Percentiles rank a stretch among this genome's conserved stretches.
These are phyloP conservation scores for Huntiella abstrusa DNA, from an alignment of 2,329 filamentous ascomycete species.

Conservation along the genomic window DNA sequence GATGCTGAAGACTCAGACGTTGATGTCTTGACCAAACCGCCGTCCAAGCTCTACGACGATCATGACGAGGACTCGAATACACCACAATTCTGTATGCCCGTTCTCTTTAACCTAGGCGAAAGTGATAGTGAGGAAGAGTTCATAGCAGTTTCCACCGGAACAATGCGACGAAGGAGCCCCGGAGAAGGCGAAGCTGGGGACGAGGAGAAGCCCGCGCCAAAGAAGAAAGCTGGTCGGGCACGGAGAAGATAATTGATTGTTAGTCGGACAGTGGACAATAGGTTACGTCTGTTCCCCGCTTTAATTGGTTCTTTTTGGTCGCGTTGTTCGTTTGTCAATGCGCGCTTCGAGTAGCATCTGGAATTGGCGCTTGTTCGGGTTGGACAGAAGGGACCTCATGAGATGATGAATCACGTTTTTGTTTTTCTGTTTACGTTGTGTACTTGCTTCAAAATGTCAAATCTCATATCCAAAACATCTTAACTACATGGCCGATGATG, in stretches of 20 bases:
- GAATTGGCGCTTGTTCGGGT: too few species aligned
- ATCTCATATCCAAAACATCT: too few species aligned
- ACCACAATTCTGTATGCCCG: conserved; percentile 70
- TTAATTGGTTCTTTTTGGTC: too few species aligned
- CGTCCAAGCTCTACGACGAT: conserved; percentile 40
- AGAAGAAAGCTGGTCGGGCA: conserved; percentile 26
- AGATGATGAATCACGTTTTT: too few species aligned
- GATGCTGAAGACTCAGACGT: conserved; percentile 88
- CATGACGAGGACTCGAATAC: conserved; percentile 18
- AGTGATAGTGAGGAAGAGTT: conserved; percentile 92
- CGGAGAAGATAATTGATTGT: conserved; percentile 21
- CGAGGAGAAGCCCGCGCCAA: conserved; percentile 20
- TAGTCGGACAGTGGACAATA: neutral
- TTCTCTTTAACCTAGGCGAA: conserved; percentile 79
- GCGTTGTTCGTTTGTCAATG: too few species aligned
- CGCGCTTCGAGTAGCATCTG: too few species aligned
- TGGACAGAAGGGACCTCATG: too few species aligned
- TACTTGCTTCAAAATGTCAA: too few species aligned
- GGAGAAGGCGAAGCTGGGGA: conserved; percentile 50
- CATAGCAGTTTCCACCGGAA: conserved; percentile 49
- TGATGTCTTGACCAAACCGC: conserved; percentile 67
- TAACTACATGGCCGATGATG: too few species aligned
- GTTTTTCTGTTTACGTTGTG: too few species aligned
- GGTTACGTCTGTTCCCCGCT: too few species aligned
- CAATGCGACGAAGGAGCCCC: conserved; percentile 71